These are phyloP conservation scores for Micractinium sp. DNA, from an alignment of 139 green algal genomes.

Conservation along the genomic window DNA sequence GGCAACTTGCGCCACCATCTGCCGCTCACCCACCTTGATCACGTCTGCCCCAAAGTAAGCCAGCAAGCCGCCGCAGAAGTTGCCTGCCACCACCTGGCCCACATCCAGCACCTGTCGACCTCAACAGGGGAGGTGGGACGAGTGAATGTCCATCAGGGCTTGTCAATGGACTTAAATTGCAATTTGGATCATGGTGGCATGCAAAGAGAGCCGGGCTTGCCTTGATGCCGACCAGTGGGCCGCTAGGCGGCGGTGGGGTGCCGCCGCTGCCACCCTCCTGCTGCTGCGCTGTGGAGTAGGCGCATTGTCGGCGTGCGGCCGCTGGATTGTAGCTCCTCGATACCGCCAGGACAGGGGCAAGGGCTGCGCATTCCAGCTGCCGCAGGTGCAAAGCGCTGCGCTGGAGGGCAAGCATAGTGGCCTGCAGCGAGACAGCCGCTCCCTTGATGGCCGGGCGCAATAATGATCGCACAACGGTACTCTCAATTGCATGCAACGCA, in stretches of 20 bases:
- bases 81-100: slow-evolving; percentile 82
- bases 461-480: too few relatives aligned
- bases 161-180: too few relatives aligned
- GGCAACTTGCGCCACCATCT: too few relatives aligned
- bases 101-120: slow-evolving; percentile 67
- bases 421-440: too few relatives aligned
- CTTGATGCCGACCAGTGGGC: slow-evolving; percentile 40
- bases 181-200: too few relatives aligned
- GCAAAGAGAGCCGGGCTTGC: slow-evolving; percentile 12
- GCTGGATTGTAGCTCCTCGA: neutral
- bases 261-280: neutral
- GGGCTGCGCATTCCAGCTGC: neutral
- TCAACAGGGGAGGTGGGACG: too few relatives aligned
- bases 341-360: neutral
- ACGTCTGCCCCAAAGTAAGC: slow-evolving; percentile 83
- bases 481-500: neutral
- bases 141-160: too few relatives aligned
- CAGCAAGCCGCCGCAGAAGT: slow-evolving; percentile 67
- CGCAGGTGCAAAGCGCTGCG: neutral
- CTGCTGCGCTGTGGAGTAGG: slow-evolving; percentile 1
- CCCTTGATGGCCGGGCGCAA: too few relatives aligned
- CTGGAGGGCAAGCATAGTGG: neutral
- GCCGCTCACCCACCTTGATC: slow-evolving; percentile 69
- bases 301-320: neutral
- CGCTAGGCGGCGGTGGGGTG: slow-evolving; percentile 3